These are phyloP conservation scores for Lycium ferocissimum DNA, from an alignment of 257 asterid genomes.

Conservation along the genomic window DNA sequence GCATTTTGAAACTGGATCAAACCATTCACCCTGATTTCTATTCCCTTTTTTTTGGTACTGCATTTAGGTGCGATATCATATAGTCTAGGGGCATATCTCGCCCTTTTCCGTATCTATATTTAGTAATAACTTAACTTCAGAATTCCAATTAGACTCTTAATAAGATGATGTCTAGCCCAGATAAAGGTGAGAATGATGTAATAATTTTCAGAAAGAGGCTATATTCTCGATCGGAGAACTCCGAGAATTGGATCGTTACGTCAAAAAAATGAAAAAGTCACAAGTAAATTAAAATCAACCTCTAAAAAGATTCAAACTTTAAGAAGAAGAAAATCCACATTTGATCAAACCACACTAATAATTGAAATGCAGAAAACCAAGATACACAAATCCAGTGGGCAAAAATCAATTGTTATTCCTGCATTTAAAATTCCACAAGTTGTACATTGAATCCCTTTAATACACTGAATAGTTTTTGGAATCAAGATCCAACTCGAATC, in stretches of 20 bases:
- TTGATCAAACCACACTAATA: slow-evolving; percentile 2
- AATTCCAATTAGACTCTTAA: no score
- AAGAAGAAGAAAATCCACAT: slow-evolving; percentile 15
- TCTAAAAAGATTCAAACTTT: not conserved
- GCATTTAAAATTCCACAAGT: not conserved
- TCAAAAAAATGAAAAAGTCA: not conserved
- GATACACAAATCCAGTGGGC: not conserved
- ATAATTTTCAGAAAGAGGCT: not conserved
- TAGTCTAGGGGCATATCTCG: no score
- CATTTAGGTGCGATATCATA: no score
- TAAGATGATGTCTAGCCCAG: no score
- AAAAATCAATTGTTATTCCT: not conserved
- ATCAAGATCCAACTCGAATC: slow-evolving; percentile 17
- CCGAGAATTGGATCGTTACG: not conserved
- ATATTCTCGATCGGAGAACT: no score
- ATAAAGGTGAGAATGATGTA: no score
- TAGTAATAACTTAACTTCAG: no score
- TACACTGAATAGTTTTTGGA: not conserved
- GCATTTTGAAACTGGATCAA: no score
- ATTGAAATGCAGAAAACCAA: slow-evolving; percentile 5
- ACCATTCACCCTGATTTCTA: no score
- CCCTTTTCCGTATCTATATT: no score
- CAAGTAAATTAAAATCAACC: not conserved
- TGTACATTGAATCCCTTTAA: not conserved
- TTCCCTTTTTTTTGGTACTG: no score